Base-by-base conservation (phyloP, 2,329 filamentous ascomycete genomes). In the Beauveria brongniartii region DNA sequence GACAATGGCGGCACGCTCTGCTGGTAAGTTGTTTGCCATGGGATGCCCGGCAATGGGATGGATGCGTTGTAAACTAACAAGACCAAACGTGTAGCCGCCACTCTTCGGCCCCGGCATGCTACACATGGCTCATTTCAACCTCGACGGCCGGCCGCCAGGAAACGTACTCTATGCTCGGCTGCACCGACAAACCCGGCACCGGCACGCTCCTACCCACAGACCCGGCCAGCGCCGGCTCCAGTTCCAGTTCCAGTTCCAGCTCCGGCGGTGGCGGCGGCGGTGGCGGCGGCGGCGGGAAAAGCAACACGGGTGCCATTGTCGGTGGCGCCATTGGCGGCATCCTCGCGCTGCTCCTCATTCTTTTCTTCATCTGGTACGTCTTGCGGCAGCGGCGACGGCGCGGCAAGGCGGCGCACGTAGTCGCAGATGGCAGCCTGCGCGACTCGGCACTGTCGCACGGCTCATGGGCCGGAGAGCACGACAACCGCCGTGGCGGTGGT, bases 181-280 rank as follows among this genome's bases (percentile, higher is more conserved):
- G 57, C 50, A 46, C 57, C 40, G 57, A 59, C 40, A 59, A 53
- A 30, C 14, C 57, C 30, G 57, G 57, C n/a, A 54, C 41, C 6
- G 57, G 37, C 12, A 59, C 57, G 7, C 50, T 59, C 3, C 40
- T 59, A 3, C 48, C 57, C 18, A 59, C 57, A 9, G 50, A 53
- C 20, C 57, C 57, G 6, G 57, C 48, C 24, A 37, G 16, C 9
- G 41, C 18, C 18, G 41, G 18, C 18, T n/a, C 41, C 41, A 43
- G 41, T 37, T 37, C 34, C 10, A n/a, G n/a, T n/a, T n/a, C n/a
- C 22, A 34, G 30, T 5, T 34, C 30, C 34, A 37, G 34, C 5
- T 37, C 34, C 41, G 9, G 20, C 18, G 14, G 7, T 3, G 28
- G 20, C 0, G 24, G 18, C 0, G 47, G 46, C 12, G 22, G 22